Base-by-base conservation (phyloP, 2,329 filamentous ascomycete species). In the Nakataea oryzae region DNA sequence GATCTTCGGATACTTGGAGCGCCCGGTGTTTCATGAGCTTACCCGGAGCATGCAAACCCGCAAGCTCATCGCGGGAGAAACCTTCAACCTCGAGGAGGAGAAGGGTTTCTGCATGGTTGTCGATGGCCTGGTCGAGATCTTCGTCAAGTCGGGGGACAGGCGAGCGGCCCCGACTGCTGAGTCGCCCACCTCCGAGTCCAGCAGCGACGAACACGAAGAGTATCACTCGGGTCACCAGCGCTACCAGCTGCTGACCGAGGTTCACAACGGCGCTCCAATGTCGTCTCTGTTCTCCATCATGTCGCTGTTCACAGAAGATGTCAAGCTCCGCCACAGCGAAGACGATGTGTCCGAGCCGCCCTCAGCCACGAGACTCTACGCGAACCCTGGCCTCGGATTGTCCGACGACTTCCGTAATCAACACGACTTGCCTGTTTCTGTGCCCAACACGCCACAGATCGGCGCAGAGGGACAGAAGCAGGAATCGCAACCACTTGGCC, bases 71-170 rank as follows among this genome's bases (percentile, higher is more conserved):
- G 93, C 95, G 6, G 95, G 95, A 32, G 95, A 99, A 75, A 99
- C 95, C 0, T 80, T 99, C 68, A 86, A 97, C 66, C 79, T 99
- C 34, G 95, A 99, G 74, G 95, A 99, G 72, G 95, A 99, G 70
- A 96, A 99, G 70, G 95, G 95, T 0, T 99, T 99, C 70, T 99
- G 95, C 72, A 82, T 99, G 63, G 95, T 99, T 6, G 96, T 99
- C 3, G 95, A 99, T 74, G 95, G 95, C 2, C 75, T 96, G 30
- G 93, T 99, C 0, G 92, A 99, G 73, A 97, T 99, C 62, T 99
- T 97, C 72, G 95, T 99, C 73, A 97, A 97, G 73, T 97, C 93
- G 2, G 41, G 41, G 21, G 41, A 50, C 5, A 50, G 41, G 41
- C 41, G 41, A 9, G 17, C 41, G 24, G 86, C 87, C 56, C 80